phyloP scores from a whole-genome alignment of 192 early-diverging fungal genomes.

The Gonapodya prolifera region DNA sequence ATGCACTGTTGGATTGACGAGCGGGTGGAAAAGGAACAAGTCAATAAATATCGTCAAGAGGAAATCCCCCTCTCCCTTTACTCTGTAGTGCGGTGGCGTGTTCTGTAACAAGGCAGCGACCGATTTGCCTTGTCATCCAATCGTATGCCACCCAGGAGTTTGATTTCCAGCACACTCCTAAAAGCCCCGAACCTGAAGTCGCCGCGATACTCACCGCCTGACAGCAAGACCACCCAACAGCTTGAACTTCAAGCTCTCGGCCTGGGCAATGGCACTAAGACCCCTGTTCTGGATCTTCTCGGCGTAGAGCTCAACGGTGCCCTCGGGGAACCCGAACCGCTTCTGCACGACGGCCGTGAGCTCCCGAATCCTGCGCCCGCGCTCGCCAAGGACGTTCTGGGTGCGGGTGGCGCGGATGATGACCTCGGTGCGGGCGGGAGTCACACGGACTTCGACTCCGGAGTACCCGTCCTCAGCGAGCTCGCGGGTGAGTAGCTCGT shows the following conservation, averaged over 20 bases:
- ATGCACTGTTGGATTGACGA: conserved; percentile 41
- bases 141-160: no score
- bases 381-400: conserved; percentile 94
- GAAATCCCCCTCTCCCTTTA: neutral
- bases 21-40: neutral
- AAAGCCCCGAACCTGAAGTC: neutral
- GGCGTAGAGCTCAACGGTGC: conserved; percentile 96
- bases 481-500: conserved; percentile 98
- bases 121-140: no score
- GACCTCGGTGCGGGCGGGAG: conserved; percentile 97
- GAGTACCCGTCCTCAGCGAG: conserved; percentile 97
- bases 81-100: no score
- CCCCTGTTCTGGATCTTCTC: conserved; percentile 95
- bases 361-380: conserved; percentile 97
- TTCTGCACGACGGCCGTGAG: conserved; percentile 97
- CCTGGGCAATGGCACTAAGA: conserved; percentile 96
- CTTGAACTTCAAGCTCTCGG: conserved; percentile 97
- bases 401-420: conserved; percentile 99
- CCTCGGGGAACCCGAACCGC: conserved; percentile 98
- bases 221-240: conserved; percentile 93
- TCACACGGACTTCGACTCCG: conserved; percentile 98
- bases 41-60: neutral
- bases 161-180: neutral
- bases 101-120: no score
- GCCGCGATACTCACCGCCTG: conserved; percentile 40